These are phyloP conservation scores for Nakazawaea ambrosiae DNA, from an alignment of 805 yeast genomes.

Conservation along the genomic window DNA sequence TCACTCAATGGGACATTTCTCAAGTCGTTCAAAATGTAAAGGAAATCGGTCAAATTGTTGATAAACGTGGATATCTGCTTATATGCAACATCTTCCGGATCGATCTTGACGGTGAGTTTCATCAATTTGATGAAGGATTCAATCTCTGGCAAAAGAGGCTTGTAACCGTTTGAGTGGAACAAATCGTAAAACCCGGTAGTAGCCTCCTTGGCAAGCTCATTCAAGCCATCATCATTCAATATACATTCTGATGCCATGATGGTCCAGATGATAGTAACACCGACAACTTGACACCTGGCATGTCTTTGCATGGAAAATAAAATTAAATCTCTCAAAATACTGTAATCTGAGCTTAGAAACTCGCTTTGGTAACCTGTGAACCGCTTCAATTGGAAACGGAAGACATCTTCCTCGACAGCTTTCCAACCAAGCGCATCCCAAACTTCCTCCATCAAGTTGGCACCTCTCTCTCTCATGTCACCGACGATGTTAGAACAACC, in stretches of 20 bases:
- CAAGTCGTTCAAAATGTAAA: constrained; percentile 59
- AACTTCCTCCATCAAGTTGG: constrained; percentile 45
- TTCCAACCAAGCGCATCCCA: constrained; percentile 75
- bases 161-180: constrained; percentile 48
- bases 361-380: constrained; percentile 70
- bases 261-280: constrained; percentile 66
- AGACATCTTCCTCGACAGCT: constrained; percentile 43
- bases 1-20: constrained; percentile 71
- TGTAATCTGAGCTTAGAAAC: constrained; percentile 49
- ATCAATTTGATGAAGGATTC: constrained; percentile 43
- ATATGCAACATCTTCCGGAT: constrained; percentile 59
- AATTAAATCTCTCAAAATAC: constrained; percentile 57
- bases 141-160: constrained; percentile 52
- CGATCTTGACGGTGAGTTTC: constrained; percentile 43
- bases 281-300: constrained; percentile 49
- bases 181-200: constrained; percentile 58
- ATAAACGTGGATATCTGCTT: constrained; percentile 41
- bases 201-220: constrained; percentile 57
- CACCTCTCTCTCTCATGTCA: constrained; percentile 53
- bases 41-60: constrained; percentile 50
- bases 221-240: constrained; percentile 42
- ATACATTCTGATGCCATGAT: constrained; percentile 62
- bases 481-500: constrained; percentile 62
- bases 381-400: constrained; percentile 50
- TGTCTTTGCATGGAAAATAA: constrained; percentile 65